Base-by-base conservation (phyloP, 441 rosid genomes). In the Croton setiger region DNA sequence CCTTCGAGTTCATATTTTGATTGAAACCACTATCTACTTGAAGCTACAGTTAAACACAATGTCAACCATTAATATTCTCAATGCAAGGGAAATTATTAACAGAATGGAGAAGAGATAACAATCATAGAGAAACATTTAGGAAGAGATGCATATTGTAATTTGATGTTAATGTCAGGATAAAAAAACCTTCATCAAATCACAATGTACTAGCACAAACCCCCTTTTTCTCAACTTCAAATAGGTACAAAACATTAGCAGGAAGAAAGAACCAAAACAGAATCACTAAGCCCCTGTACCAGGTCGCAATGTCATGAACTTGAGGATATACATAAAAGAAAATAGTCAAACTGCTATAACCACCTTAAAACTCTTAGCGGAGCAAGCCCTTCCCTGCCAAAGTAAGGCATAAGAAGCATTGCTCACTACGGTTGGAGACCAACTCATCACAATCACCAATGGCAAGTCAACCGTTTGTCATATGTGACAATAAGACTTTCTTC, bases 21-120 rank as follows among this genome's bases (percentile, higher is more conserved):
- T 69, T 79, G 81, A 87, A 75, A 72, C 89, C 85, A 63, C 91
- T 85, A 74, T 93, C 98, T 13, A 84, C 94, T 85, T 93, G 98
- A 68, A 87, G 94, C 98, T 93, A 79, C 80, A 85, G 71, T 64
- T 33, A 11, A 15, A 58, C 67, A 75, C 57, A 76, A 65, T 61
- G 67, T 15, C 53, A 18, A 73, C 18, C 21, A 37, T 71, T 36
- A 76, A 64, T 55, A 23, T 52, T 53, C 62, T 47, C 36, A 9
- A 51, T 8, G 45, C 13, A 70, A 70, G 37, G n/a, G 52, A 49
- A 11, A 52, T 23, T 31, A 10, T 1, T n/a, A 7, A 36, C 17
- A 39, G 5, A 47, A 58, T 5, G 7, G 5, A 21, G 15, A 44
- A 76, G 7, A 69, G 57, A 68, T 44, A 59, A 2, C 37, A 15